Percentiles rank a stretch among this genome's conserved stretches.
Conservation (phyloP, 1,284 basidiomycete genomes). For the Hemileia vastatrix region DNA sequence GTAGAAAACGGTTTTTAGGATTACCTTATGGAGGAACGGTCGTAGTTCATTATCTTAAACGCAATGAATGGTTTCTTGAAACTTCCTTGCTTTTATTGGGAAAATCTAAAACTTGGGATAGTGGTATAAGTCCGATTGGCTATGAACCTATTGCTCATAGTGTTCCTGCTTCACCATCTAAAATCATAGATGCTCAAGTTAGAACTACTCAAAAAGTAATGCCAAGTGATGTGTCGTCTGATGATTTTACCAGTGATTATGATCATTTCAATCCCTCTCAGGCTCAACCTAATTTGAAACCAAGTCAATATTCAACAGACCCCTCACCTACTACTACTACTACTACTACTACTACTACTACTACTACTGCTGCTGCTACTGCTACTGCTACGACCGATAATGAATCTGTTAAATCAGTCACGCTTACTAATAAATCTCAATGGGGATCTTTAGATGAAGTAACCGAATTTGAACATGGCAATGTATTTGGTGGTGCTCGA, state of each 20-base stretch:
- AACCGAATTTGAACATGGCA: constrained; percentile 9
- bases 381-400: too few relatives aligned
- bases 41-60: constrained; percentile 94
- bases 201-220: too few relatives aligned
- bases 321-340: too few relatives aligned
- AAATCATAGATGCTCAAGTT: too few relatives aligned
- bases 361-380: too few relatives aligned
- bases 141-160: constrained; percentile 14
- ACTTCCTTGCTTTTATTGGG: constrained; percentile 78
- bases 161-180: too few relatives aligned
- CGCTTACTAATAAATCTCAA: neutral
- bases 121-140: constrained; percentile 30
- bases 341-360: too few relatives aligned
- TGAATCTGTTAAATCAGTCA: neutral
- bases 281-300: too few relatives aligned
- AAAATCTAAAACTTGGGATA: constrained; percentile 53
- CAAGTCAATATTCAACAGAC: too few relatives aligned
- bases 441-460: constrained; percentile 18
- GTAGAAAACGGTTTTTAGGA: constrained; percentile 11
- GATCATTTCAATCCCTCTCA: too few relatives aligned
- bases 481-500: constrained; percentile 34
- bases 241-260: too few relatives aligned
- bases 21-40: constrained; percentile 66
- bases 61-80: constrained; percentile 91
- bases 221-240: too few relatives aligned